These are phyloP conservation scores for Geranomyces michiganensis DNA, from an alignment of 192 early-diverging fungal species.

Conservation along the genomic window DNA sequence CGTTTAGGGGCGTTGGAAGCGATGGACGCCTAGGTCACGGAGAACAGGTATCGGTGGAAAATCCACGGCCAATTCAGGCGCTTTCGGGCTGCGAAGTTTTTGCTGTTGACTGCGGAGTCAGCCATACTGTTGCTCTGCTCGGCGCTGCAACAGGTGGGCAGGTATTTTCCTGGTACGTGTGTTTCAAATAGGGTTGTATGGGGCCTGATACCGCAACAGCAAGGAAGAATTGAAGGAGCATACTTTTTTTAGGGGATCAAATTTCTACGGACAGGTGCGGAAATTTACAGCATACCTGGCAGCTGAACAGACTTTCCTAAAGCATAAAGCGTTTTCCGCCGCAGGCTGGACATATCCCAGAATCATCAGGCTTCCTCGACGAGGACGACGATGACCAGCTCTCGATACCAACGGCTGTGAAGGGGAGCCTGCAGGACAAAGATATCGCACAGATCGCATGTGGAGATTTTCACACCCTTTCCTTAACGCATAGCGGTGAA, in stretches of 20 bases:
- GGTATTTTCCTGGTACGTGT: constrained; percentile 32
- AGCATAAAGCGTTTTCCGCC: neutral
- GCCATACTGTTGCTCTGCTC: constrained; percentile 8
- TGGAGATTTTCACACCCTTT: constrained; percentile 38
- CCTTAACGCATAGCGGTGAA: constrained; percentile 19
- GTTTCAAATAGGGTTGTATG: neutral
- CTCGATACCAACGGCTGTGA: constrained; percentile 10
- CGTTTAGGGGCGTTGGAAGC: constrained; percentile 13
- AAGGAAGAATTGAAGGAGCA: no score
- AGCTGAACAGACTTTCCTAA: neutral
- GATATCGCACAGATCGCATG: constrained; percentile 38
- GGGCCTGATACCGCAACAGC: no score
- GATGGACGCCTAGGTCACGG: constrained; percentile 43
- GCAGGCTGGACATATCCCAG: constrained; percentile 27
- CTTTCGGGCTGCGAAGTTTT: neutral
- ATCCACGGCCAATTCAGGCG: neutral
- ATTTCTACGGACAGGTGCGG: constrained; percentile 45
- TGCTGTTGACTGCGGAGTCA: constrained; percentile 8
- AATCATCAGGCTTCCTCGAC: constrained; percentile 13
- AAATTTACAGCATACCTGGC: neutral
- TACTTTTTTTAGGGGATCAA: constrained; percentile 30
- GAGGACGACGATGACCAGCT: constrained; percentile 28
- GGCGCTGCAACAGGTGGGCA: constrained; percentile 9
- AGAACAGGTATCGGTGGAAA: neutral
- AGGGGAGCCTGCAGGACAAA: constrained; percentile 31